phyloP scores from a whole-genome alignment of 176 grass and related monocot species.

The Zea mays region Zm-B73-REFERENCE-NAM-5.0 NC_050097.1:25178501-25179000 shows the following conservation, averaged over 20 bases:
- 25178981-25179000: slow-evolving; percentile 45
- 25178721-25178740: background rate
- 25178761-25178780: slow-evolving; percentile 20
- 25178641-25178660: background rate
- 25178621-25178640: slow-evolving; percentile 43
- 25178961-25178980: slow-evolving; percentile 36
- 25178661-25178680: slow-evolving; percentile 2
- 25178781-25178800: slow-evolving; percentile 44
- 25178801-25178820: slow-evolving; percentile 72
- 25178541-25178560: slow-evolving; percentile 40
- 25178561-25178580: background rate
- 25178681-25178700: slow-evolving; percentile 20
- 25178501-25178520: slow-evolving; percentile 86
- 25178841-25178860: slow-evolving; percentile 85
- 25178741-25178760: slow-evolving; percentile 2
- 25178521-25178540: slow-evolving; percentile 47
- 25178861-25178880: slow-evolving; percentile 69
- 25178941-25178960: background rate
- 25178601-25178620: slow-evolving; percentile 47
- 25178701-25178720: slow-evolving; percentile 2
- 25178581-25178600: slow-evolving; percentile 43
- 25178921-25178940: slow-evolving; percentile 2
- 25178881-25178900: slow-evolving; percentile 66
- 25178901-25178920: slow-evolving; percentile 44
- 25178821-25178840: slow-evolving; percentile 82